phyloP scores from a whole-genome alignment of 2,329 filamentous ascomycete species.

The Amphichorda felina region DNA sequence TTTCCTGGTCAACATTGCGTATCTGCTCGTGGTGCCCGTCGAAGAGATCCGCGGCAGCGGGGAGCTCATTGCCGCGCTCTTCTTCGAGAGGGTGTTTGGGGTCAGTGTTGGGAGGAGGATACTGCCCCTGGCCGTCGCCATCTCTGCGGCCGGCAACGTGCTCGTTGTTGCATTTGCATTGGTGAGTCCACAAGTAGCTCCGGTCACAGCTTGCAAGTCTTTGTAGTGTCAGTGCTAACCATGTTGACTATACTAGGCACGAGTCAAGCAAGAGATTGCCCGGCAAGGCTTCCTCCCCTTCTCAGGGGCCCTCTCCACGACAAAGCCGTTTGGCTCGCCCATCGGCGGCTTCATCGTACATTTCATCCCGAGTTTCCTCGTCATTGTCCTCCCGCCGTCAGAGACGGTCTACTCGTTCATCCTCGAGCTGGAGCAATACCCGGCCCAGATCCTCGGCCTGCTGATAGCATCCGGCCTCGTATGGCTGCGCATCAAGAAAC shows the following conservation, averaged over 20 bases:
- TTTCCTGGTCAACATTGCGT: slow-evolving; percentile 51
- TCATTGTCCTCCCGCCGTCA: slow-evolving; percentile 53
- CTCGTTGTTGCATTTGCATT: slow-evolving; percentile 60
- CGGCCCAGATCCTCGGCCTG: slow-evolving; percentile 47
- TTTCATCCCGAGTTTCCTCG: slow-evolving; percentile 54
- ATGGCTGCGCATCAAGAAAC: slow-evolving; percentile 45
- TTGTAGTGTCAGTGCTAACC: background rate
- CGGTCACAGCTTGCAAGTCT: too few species aligned
- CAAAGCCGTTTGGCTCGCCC: slow-evolving; percentile 54
- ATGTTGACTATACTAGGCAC: slow-evolving; percentile 31
- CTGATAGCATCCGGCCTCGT: slow-evolving; percentile 46
- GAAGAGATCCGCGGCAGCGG: slow-evolving; percentile 55
- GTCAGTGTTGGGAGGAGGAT: slow-evolving; percentile 41
- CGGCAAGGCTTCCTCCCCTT: slow-evolving; percentile 59
- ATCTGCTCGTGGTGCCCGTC: slow-evolving; percentile 53
- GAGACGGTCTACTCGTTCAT: slow-evolving; percentile 62
- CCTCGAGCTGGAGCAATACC: slow-evolving; percentile 59
- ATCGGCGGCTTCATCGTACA: slow-evolving; percentile 57
- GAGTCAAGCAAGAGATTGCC: slow-evolving; percentile 62
- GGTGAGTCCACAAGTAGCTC: too few species aligned
- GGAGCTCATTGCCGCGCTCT: slow-evolving; percentile 55
- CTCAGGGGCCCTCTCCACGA: slow-evolving; percentile 46
- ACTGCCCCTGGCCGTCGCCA: slow-evolving; percentile 51
- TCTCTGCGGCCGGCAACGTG: slow-evolving; percentile 59
- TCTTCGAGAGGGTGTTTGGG: slow-evolving; percentile 55